Evolutionary conservation across 129 eudicot species (phyloP).

Genomic region (Helichrysum umbraculigerum): DNA sequence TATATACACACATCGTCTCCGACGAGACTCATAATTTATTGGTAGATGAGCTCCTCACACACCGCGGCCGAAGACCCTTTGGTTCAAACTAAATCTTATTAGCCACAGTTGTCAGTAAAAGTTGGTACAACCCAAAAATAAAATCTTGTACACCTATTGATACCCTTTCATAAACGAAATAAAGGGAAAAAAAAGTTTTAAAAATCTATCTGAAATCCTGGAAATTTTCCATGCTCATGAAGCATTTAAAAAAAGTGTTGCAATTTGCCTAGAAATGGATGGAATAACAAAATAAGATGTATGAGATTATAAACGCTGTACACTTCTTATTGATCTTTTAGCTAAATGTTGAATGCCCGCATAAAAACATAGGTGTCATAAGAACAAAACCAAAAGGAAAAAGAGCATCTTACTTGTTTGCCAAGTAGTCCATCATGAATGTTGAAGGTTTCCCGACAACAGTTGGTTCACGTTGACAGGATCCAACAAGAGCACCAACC

Average conservation of each 20-base stretch:
- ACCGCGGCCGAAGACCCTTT: neutral
- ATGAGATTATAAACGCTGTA: too few relatives aligned
- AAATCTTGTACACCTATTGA: neutral
- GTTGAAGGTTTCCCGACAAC: conserved; percentile 99
- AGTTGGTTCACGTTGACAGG: conserved; percentile 89
- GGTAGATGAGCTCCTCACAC: too few relatives aligned
- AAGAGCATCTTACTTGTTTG: conserved; percentile 61
- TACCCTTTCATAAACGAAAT: neutral
- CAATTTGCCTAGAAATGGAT: neutral
- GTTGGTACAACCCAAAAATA: neutral
- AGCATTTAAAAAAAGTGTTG: neutral
- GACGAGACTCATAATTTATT: neutral
- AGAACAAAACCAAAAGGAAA: conserved; percentile 2
- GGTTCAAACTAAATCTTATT: neutral
- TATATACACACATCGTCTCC: neutral
- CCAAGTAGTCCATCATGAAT: conserved; percentile 98
- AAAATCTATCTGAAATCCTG: neutral
- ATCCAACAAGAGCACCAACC: conserved; percentile 96
- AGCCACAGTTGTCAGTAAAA: neutral
- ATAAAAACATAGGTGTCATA: neutral
- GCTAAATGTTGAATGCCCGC: neutral
- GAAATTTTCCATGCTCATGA: neutral
- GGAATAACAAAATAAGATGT: neutral
- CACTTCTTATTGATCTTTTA: neutral
- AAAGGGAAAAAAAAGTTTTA: neutral